A percentile compares a stretch with the other conserved stretches of the same genome.
Evolutionary conservation across 2,329 filamentous ascomycete genomes (phyloP).

Genomic region (Aphanoascus verrucosus): DNA sequence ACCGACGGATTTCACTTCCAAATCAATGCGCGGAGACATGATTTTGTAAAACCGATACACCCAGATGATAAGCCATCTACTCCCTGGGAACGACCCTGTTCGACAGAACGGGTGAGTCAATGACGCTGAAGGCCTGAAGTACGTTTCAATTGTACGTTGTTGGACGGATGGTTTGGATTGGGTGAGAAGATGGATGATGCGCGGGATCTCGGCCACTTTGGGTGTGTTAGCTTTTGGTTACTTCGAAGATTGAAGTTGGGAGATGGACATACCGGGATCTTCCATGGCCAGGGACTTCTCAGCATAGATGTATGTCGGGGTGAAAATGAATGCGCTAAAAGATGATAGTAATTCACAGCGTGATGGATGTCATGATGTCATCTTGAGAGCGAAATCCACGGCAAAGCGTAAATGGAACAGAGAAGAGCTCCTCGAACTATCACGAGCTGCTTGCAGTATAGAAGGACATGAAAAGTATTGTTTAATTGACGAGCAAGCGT

Average conservation of each 20-base stretch:
- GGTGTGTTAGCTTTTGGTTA: conserved; percentile 11
- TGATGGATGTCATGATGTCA: no score
- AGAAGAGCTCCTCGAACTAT: no score
- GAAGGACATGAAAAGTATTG: no score
- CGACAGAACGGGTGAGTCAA: conserved; percentile 72
- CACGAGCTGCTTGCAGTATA: no score
- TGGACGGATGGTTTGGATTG: conserved; percentile 58
- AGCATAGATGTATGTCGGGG: not conserved
- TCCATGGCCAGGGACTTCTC: conserved; percentile 11
- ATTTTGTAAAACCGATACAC: conserved; percentile 82
- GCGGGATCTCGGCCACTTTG: conserved; percentile 48
- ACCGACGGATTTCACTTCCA: conserved; percentile 55
- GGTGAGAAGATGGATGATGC: conserved; percentile 57
- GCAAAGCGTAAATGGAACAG: no score
- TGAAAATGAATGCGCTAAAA: not conserved
- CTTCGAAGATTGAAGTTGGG: no score
- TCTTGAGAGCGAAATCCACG: no score
- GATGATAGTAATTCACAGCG: not conserved
- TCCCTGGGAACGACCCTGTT: conserved; percentile 50
- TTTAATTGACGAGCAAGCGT: no score
- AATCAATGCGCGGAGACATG: conserved; percentile 60
- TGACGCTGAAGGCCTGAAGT: conserved; percentile 60
- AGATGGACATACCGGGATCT: conserved; percentile 18
- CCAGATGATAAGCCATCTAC: conserved; percentile 53
- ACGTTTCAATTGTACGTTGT: conserved; percentile 53